Conservation (phyloP, 2,329 filamentous ascomycete genomes). For the Exophiala spinifera region DNA sequence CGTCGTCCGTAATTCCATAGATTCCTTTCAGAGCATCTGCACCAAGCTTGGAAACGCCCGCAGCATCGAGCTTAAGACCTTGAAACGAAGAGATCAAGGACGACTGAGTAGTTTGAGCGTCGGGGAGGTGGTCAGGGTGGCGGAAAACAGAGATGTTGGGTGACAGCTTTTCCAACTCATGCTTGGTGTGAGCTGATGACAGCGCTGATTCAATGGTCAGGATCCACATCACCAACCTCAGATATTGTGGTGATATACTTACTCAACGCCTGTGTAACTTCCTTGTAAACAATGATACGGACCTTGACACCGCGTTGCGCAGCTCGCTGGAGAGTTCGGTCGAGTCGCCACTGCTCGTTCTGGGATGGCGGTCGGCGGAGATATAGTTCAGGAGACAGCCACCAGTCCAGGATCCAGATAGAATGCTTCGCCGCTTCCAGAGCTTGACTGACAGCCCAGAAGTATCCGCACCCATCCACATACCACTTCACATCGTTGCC, state of each 20-base stretch:
- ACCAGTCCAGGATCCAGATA: slow-evolving; percentile 83
- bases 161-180: slow-evolving; percentile 71
- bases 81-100: slow-evolving; percentile 56
- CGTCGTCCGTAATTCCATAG: slow-evolving; percentile 76
- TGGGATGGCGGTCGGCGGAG: slow-evolving; percentile 75
- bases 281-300: slow-evolving; percentile 88
- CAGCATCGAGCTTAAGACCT: slow-evolving; percentile 54
- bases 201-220: slow-evolving; percentile 38
- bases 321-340: slow-evolving; percentile 76
- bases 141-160: slow-evolving; percentile 85
- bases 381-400: slow-evolving; percentile 79
- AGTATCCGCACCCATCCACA: slow-evolving; percentile 75
- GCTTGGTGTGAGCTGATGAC: slow-evolving; percentile 72
- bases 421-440: slow-evolving; percentile 70
- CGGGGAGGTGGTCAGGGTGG: slow-evolving; percentile 83
- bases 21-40: slow-evolving; percentile 71
- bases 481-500: slow-evolving; percentile 78
- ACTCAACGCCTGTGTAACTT: slow-evolving; percentile 74
- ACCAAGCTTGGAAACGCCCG: slow-evolving; percentile 62
- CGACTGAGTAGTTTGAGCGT: slow-evolving; percentile 63
- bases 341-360: slow-evolving; percentile 80
- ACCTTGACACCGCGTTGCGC: slow-evolving; percentile 80
- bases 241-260: slow-evolving; percentile 10
- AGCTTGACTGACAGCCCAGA: slow-evolving; percentile 77
- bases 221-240: no score